A percentile compares a stretch with the other conserved stretches of the same genome.
phyloP scores from a whole-genome alignment of 2,329 filamentous ascomycete genomes.

The Blastomyces parvus region DNA sequence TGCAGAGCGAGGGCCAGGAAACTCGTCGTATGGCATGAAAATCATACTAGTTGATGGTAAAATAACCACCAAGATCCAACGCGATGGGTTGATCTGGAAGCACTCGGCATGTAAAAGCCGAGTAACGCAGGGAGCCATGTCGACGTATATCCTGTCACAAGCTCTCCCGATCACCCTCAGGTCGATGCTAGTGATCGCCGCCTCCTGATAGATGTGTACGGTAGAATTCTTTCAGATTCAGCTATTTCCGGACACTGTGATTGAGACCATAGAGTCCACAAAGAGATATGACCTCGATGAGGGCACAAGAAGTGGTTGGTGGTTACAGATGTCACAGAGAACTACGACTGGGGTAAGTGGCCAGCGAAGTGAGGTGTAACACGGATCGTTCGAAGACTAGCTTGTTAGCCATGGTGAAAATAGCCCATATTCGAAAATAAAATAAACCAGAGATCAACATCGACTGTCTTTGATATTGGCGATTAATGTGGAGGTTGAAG shows the following conservation, averaged over 20 bases:
- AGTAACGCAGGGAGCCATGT: not conserved
- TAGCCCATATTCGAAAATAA: not conserved
- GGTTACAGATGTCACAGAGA: constrained; percentile 1
- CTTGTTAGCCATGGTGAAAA: not conserved
- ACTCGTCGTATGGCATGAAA: not conserved
- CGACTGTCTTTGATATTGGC: not conserved
- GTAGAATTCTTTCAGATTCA: not conserved
- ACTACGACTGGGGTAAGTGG: not conserved
- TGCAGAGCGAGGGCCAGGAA: not conserved
- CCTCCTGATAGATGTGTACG: not conserved
- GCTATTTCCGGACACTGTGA: not conserved
- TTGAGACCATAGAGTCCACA: not conserved
- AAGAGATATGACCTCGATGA: not conserved
- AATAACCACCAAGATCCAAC: not conserved
- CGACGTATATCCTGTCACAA: constrained; percentile 2
- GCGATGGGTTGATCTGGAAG: not conserved
- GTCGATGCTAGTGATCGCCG: not conserved
- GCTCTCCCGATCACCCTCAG: not conserved
- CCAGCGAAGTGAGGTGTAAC: not conserved
- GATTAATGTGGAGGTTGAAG: not conserved
- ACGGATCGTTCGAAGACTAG: not conserved
- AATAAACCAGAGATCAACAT: not conserved
- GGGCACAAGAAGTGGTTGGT: not conserved
- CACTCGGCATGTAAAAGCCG: not conserved
- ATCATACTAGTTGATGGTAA: not conserved